Evolutionary conservation across 1,284 basidiomycete genomes (phyloP), one percentile per base, ranked within the genome.

Genomic region (Neolentinus lepideus): DNA sequence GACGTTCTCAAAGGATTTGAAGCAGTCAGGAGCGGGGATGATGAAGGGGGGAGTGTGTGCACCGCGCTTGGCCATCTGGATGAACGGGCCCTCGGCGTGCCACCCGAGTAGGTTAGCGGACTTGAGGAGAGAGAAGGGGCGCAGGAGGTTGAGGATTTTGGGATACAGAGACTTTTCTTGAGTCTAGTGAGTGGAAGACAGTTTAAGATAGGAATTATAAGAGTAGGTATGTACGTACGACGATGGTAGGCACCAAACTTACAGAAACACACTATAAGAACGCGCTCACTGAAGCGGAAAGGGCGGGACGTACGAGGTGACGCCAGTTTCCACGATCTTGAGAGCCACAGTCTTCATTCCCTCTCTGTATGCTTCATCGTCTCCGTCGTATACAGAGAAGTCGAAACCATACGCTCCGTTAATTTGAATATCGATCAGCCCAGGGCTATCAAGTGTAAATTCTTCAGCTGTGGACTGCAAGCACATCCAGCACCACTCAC

Each of bases 321-420:
- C 90, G 6, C 93, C 93, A 1, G 92, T 95, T 71, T 93, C 90
- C 14, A 88, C 79, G 53, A 95, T 90, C 60, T 83, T 80, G 66
- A 80, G 78, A 1, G 90, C 84, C 52, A 94, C 83, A 58, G 74
- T 72, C 64, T 83, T 80, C 65, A 95, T 73, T 2, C 88, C 88
- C n/a, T 79, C 63, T 46, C 75, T 72, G 69, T 93, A 94, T 0
- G 70, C 72, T 47, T 79, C 77, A 57, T 91, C 88, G 60, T 88
- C 80, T 11, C 77, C 81, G 21, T 88, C 82, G 61, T 83, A 86
- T 14, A 92, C 81, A 19, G 89, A 92, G 64, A 95, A 95, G 69
- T 96, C 93, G 63, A 94, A 87, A 16, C 89, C 88, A 67, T 92
- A 96, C 6, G 85, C 93, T 51, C 93, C 93, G 63, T 96, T 92